A percentile compares a stretch with the other conserved stretches of the same genome.
These are phyloP conservation scores for Paramyrothecium roridum DNA, from an alignment of 2,329 filamentous ascomycete species.

Conservation along the genomic window DNA sequence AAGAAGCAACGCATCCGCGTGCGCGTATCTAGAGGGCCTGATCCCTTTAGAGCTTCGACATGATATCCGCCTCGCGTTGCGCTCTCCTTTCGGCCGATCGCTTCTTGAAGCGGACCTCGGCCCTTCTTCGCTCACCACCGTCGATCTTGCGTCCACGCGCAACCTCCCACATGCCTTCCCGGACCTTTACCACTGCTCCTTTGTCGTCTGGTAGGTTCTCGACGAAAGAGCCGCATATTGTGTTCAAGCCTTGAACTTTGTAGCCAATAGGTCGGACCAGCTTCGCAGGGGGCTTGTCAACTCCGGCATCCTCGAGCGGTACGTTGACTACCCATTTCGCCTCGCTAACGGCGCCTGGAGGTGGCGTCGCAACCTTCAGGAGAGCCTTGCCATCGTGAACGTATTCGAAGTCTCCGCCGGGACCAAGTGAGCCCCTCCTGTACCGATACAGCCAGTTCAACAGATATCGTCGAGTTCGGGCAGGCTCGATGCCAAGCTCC, in stretches of 20 bases:
- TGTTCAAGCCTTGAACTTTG: conserved; percentile 63
- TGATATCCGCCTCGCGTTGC: conserved; percentile 42
- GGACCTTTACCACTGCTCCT: conserved; percentile 64
- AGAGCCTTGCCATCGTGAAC: conserved; percentile 58
- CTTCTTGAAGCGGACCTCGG: conserved; percentile 84
- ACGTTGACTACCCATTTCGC: conserved; percentile 55
- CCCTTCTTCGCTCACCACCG: conserved; percentile 87
- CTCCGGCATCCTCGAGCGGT: conserved; percentile 36
- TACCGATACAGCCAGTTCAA: conserved; percentile 87
- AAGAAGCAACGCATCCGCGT: background rate
- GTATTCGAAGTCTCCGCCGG: conserved; percentile 76
- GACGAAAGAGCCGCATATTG: conserved; percentile 73
- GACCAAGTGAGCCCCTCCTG: conserved; percentile 70
- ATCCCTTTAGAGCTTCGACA: conserved; percentile 23
- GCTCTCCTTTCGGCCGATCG: conserved; percentile 76
- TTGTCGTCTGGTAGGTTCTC: conserved; percentile 63
- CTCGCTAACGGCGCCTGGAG: conserved; percentile 33
- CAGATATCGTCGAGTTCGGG: conserved; percentile 78
- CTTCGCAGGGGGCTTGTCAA: conserved; percentile 11
- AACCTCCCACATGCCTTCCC: conserved; percentile 92
- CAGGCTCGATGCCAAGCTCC: conserved; percentile 81
- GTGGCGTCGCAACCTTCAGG: conserved; percentile 44
- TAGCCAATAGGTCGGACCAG: conserved; percentile 42
- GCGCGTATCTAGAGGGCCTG: background rate
- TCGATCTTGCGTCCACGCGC: conserved; percentile 87